These are phyloP conservation scores for Thelephora ganbajun DNA, from an alignment of 768 basidiomycete genomes.

Conservation along the genomic window DNA sequence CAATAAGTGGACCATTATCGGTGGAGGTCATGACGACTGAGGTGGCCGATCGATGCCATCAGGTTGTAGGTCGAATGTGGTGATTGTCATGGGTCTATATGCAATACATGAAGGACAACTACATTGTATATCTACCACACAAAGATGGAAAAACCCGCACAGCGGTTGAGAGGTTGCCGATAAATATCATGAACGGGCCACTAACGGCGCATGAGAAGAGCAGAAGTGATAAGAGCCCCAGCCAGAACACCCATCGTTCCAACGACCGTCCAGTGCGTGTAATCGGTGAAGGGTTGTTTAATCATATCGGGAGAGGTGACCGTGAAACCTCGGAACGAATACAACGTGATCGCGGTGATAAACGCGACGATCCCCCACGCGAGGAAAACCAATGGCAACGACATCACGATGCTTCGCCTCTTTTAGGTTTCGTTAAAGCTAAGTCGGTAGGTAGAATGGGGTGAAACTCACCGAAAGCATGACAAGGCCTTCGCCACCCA, in stretches of 20 bases:
- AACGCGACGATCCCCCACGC: constrained; percentile 60
- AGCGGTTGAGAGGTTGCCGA: no score
- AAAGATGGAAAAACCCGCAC: no score
- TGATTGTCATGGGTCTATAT: no score
- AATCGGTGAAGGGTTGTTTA: constrained; percentile 37
- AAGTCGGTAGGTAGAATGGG: constrained; percentile 2
- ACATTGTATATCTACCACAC: no score
- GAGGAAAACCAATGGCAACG: constrained; percentile 62
- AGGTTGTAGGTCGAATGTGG: no score
- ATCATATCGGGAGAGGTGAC: constrained; percentile 22
- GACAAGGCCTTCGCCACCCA: constrained; percentile 42
- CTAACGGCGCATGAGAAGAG: constrained; percentile 16
- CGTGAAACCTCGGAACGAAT: constrained; percentile 43
- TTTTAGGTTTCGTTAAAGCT: constrained; percentile 15
- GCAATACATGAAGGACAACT: no score
- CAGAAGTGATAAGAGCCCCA: constrained; percentile 43
- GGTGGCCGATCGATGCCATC: no score
- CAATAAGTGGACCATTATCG: constrained; percentile 2
- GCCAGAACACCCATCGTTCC: constrained; percentile 50
- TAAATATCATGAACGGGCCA: not conserved
- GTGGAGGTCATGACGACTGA: no score
- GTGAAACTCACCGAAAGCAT: constrained; percentile 27
- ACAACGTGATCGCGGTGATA: constrained; percentile 48
- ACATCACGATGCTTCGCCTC: constrained; percentile 50
- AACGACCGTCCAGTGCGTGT: constrained; percentile 48